Evolutionary conservation across 1,284 basidiomycete species (phyloP).

Genomic region (Omphalotus olearius): DNA sequence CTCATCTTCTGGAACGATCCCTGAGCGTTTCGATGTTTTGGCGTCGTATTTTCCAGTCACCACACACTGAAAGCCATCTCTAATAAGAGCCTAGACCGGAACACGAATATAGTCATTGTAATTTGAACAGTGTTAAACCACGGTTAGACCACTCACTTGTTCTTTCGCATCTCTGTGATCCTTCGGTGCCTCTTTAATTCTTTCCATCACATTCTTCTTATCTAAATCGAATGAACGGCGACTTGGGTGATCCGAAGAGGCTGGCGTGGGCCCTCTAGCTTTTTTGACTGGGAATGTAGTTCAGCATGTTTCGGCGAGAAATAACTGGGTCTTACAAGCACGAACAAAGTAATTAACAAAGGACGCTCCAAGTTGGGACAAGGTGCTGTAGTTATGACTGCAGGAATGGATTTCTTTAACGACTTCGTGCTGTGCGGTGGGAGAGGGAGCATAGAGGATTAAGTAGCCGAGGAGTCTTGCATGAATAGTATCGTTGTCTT

Average conservation of each 20-base stretch:
- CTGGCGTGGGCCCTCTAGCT: not conserved
- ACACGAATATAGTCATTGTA: not conserved
- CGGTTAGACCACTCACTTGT: slow-evolving; percentile 1
- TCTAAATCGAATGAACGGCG: not conserved
- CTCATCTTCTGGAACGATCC: not conserved
- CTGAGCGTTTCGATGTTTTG: not conserved
- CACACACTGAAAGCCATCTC: slow-evolving; percentile 27
- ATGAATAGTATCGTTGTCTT: not conserved
- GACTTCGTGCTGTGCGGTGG: slow-evolving; percentile 7
- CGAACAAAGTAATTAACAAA: slow-evolving; percentile 15
- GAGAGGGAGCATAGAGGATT: slow-evolving; percentile 14
- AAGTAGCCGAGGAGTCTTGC: slow-evolving; percentile 14
- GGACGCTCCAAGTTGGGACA: slow-evolving; percentile 7
- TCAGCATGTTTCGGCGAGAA: not conserved
- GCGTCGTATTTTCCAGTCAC: slow-evolving; percentile 22
- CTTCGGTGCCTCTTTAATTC: slow-evolving; percentile 1
- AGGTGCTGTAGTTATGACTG: not conserved
- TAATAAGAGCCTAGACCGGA: slow-evolving; percentile 21
- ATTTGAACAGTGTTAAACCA: not conserved
- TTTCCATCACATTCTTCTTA: not conserved
- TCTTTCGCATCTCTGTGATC: slow-evolving; percentile 4
- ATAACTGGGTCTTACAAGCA: slow-evolving; percentile 11
- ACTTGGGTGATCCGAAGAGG: not conserved
- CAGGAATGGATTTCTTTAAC: slow-evolving; percentile 10
- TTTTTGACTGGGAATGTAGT: slow-evolving; percentile 5